Evolutionary conservation across 768 basidiomycete species (phyloP), one percentile per base, ranked within the genome.

Genomic region (Rhodotorula graminis): DNA sequence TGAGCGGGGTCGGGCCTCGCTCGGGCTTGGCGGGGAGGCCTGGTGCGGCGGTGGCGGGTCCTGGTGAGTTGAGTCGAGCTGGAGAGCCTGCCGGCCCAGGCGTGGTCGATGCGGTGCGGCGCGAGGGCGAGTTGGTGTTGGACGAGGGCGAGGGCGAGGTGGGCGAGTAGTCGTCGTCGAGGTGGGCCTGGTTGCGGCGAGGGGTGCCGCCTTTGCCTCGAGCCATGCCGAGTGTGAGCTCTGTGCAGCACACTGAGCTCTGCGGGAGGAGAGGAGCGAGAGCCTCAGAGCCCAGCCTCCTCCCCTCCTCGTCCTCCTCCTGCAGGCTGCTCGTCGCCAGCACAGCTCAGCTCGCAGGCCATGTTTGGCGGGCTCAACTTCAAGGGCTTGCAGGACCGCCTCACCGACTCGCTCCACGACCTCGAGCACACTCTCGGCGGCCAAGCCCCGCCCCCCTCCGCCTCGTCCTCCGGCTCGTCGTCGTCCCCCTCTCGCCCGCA

Each of bases 311-410:
- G 27, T n/a, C 52, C 1, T 5, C 42, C 31, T 9, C 46, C 44
- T 42, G 42, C n/a, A 11, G 25, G 8, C 23, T 12, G 44, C 44
- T 6, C n/a, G n/a, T n/a, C n/a, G n/a, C n/a, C n/a, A n/a, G n/a
- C n/a, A 25, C 23, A 23, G 50, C 23, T 23, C n/a, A n/a, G n/a
- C n/a, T n/a, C n/a, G n/a, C n/a, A n/a, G 31, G 40, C 40, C 52
- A 72, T 72, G 71, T 72, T 52, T 33, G 52, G 63, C n/a, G 55
- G 64, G 23, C 50, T 69, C 60, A 73, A 73, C 61, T 60, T 73
- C 64, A 73, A 69, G 40, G 37, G 31, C 5, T 56, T 73, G 31
- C 57, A 57, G 21, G 72, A 73, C 53, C 65, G 60, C 25, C 49
- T 73, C 60, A 46, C 65, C n/a, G 50, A 69, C 31, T 61, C 59